Base-by-base conservation (phyloP, 441 rosid genomes). In the Erodium trifolium region DNA sequence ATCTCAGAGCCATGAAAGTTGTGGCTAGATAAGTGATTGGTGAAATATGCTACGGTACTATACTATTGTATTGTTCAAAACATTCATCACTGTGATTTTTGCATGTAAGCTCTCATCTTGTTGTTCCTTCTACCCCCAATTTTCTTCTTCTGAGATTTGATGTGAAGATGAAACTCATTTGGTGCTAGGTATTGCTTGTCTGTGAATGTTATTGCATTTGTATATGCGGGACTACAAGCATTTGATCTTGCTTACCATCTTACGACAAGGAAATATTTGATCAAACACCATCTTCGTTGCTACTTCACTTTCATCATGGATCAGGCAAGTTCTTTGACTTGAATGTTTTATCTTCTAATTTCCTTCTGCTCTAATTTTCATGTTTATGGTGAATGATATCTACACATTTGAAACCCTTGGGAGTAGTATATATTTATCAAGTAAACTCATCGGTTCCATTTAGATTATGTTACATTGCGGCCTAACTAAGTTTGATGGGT, bases 271-370 rank as follows among this genome's bases (percentile, higher is more conserved):
- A 85, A 71, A 74, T 89, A 87, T 76, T 70, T 84, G 70, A 78
- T 86, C 31, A 78, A 72, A 62, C 79, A 80, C 73, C 80, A 81
- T 43, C 76, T 86, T 39, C 86, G 84, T n/a, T 76, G 72, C 49
- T 71, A 81, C 47, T 79, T 92, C 34, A 83, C 80, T 70, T 92
- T 95, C 86, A 85, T 88, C 76, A 85, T 92, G 86, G 99, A 95
- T 83, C 99, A 95, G 87, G 99, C 80, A 75, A 85, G 86, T 78
- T 41, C 57, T 27, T 64, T 16, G 62, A 53, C 18, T 53, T 53
- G 19, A 53, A 18, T 4, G 19, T 53, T 53, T 53, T 53, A 53
- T 53, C 19, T 53, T 53, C 13, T 53, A 37, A 37, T 37, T 6
- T 37, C 43, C 37, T 2, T 34, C 37, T 34, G 37, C 37, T 34